These are phyloP conservation scores for Trametopsis cervina DNA, from an alignment of 768 basidiomycete species.

Conservation along the genomic window DNA sequence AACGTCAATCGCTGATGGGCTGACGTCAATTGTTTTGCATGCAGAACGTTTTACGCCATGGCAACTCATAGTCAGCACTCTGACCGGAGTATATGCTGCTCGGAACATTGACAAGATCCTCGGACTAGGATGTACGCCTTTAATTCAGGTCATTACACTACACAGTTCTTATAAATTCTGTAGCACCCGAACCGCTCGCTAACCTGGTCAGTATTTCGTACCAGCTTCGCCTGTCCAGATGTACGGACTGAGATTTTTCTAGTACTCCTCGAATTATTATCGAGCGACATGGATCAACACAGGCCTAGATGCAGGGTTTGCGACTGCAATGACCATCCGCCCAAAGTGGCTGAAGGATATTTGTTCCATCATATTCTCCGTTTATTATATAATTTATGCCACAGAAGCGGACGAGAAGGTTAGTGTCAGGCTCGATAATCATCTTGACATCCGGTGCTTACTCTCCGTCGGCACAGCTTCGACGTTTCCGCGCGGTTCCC, in stretches of 20 bases:
- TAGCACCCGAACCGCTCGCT: slow-evolving; percentile 91
- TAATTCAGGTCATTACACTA: not conserved
- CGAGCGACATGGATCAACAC: slow-evolving; percentile 94
- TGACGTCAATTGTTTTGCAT: not conserved
- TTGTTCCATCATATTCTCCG: slow-evolving; percentile 76
- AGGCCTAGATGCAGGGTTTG: slow-evolving; percentile 95
- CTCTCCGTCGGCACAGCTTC: slow-evolving; percentile 54
- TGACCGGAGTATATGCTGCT: slow-evolving; percentile 79
- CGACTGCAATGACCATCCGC: slow-evolving; percentile 88
- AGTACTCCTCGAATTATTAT: slow-evolving; percentile 93
- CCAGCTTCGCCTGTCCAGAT: too few relatives aligned
- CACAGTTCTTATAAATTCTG: slow-evolving; percentile 7
- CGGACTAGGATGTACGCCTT: slow-evolving; percentile 65
- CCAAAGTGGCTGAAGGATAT: slow-evolving; percentile 90
- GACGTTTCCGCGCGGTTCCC: slow-evolving; percentile 85
- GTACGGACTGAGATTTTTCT: too few relatives aligned
- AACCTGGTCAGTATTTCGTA: slow-evolving; percentile 56
- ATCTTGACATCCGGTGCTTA: not conserved
- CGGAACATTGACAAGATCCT: slow-evolving; percentile 82
- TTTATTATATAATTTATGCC: slow-evolving; percentile 86
- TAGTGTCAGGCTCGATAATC: slow-evolving; percentile 12
- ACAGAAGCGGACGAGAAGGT: slow-evolving; percentile 97
- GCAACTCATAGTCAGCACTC: slow-evolving; percentile 83
- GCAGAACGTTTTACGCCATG: slow-evolving; percentile 89
- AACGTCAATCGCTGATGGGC: not conserved